These are phyloP conservation scores for Teratosphaeria gauchensis DNA, from an alignment of 2,329 filamentous ascomycete genomes.

Conservation along the genomic window DNA sequence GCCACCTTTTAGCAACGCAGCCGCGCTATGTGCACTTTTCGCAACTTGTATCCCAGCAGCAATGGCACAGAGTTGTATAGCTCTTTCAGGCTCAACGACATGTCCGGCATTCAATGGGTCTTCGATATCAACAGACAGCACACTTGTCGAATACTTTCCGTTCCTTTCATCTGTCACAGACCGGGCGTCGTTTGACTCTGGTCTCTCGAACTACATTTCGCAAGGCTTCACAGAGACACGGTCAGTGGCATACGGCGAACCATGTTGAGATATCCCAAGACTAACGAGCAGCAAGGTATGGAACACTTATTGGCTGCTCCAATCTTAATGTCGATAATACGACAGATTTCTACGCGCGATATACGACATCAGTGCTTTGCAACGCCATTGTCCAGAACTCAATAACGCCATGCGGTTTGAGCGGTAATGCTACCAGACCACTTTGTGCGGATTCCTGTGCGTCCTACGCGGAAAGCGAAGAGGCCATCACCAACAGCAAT, in stretches of 20 bases:
- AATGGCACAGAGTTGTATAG: slow-evolving; percentile 49
- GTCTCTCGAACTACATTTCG: slow-evolving; percentile 62
- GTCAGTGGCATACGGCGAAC: slow-evolving; percentile 39
- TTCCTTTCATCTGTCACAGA: slow-evolving; percentile 78
- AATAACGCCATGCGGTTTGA: slow-evolving; percentile 56
- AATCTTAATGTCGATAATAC: slow-evolving; percentile 69
- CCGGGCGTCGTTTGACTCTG: slow-evolving; percentile 64
- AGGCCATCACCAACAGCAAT: slow-evolving; percentile 66
- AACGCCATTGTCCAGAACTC: slow-evolving; percentile 92
- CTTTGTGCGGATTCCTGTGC: slow-evolving; percentile 87
- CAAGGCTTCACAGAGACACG: slow-evolving; percentile 67
- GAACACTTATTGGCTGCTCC: slow-evolving; percentile 68
- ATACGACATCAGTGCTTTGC: slow-evolving; percentile 84
- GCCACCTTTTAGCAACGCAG: background rate
- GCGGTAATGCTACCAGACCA: slow-evolving; percentile 55
- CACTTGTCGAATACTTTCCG: slow-evolving; percentile 55
- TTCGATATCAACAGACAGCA: slow-evolving; percentile 57
- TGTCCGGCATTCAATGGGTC: slow-evolving; percentile 65
- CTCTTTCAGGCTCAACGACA: slow-evolving; percentile 57
- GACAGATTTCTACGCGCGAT: slow-evolving; percentile 78
- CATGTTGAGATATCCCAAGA: background rate
- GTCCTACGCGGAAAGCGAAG: slow-evolving; percentile 78
- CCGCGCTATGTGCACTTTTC: slow-evolving; percentile 13
- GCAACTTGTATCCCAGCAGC: slow-evolving; percentile 15
- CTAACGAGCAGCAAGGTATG: slow-evolving; percentile 55